These are phyloP conservation scores for Chlamydomonas schloesseri DNA, from an alignment of 139 green algal genomes.

Conservation along the genomic window DNA sequence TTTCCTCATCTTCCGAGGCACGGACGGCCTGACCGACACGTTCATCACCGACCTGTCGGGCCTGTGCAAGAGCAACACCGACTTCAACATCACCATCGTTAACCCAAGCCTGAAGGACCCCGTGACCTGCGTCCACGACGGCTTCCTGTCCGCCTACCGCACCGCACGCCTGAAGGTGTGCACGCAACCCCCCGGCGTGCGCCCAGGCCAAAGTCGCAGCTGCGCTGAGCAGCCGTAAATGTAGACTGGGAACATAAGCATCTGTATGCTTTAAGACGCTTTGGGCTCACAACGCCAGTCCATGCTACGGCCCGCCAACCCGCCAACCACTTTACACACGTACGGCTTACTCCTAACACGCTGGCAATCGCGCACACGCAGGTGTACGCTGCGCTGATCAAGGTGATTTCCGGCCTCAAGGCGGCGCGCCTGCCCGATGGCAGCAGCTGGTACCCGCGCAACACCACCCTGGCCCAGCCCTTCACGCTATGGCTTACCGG, in stretches of 20 bases:
- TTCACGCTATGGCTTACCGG: slow-evolving; percentile 69
- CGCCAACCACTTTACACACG: no score
- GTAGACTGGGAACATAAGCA: no score
- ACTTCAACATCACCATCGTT: neutral
- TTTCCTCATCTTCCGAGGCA: slow-evolving; percentile 21
- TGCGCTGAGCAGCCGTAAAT: no score
- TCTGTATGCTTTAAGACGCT: no score
- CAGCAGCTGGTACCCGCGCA: neutral
- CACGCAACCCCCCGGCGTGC: no score
- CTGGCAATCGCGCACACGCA: no score
- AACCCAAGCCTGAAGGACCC: no score
- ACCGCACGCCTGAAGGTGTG: neutral
- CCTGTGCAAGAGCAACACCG: neutral
- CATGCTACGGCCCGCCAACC: no score
- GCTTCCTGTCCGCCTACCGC: slow-evolving; percentile 22
- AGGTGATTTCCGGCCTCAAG: slow-evolving; percentile 42
- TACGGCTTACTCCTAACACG: no score
- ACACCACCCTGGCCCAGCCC: neutral
- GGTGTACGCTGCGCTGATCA: neutral
- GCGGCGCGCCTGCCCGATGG: neutral
- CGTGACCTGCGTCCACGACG: neutral
- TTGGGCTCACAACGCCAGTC: no score
- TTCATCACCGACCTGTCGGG: slow-evolving; percentile 1
- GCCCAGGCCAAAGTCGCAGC: no score
- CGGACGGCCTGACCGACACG: neutral